Evolutionary conservation across 2,329 filamentous ascomycete genomes (phyloP).

Genomic region (Fusarium nygamai): DNA sequence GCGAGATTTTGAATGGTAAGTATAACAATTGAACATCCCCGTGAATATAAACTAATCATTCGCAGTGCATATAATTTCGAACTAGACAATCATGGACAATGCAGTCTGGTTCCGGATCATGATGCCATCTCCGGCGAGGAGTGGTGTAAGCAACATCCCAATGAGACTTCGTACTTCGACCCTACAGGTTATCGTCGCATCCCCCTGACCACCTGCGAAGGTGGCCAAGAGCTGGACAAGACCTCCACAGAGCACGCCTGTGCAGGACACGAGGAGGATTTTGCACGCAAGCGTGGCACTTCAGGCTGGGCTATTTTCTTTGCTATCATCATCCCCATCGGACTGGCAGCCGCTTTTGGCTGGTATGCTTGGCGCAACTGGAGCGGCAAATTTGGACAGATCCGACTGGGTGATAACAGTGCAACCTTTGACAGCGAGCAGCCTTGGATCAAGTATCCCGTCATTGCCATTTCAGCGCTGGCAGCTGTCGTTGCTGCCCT

Average conservation of each 20-base stretch:
- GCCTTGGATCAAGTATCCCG: constrained; percentile 83
- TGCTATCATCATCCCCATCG: constrained; percentile 80
- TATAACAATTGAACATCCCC: constrained; percentile 11
- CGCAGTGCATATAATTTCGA: constrained; percentile 94
- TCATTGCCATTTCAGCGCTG: constrained; percentile 74
- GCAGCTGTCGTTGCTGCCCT: constrained; percentile 69
- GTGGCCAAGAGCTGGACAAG: constrained; percentile 79
- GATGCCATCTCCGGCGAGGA: constrained; percentile 62
- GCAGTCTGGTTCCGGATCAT: constrained; percentile 79
- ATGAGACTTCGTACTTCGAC: constrained; percentile 81
- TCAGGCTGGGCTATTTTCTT: constrained; percentile 84
- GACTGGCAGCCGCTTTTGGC: constrained; percentile 75
- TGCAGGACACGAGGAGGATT: constrained; percentile 84
- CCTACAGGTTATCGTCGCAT: constrained; percentile 90
- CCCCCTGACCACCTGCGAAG: constrained; percentile 86
- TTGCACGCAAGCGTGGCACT: constrained; percentile 73
- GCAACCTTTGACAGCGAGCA: constrained; percentile 72
- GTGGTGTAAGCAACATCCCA: constrained; percentile 69
- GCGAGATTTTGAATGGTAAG: constrained; percentile 92
- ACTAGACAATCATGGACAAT: constrained; percentile 79
- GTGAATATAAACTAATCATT: constrained; percentile 18
- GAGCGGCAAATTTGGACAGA: constrained; percentile 90
- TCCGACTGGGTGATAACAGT: constrained; percentile 80
- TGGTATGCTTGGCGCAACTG: constrained; percentile 89
- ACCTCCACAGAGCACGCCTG: constrained; percentile 67